Conservation (phyloP, 2,329 filamentous ascomycete species). For the Rhinocladiella similis region DNA sequence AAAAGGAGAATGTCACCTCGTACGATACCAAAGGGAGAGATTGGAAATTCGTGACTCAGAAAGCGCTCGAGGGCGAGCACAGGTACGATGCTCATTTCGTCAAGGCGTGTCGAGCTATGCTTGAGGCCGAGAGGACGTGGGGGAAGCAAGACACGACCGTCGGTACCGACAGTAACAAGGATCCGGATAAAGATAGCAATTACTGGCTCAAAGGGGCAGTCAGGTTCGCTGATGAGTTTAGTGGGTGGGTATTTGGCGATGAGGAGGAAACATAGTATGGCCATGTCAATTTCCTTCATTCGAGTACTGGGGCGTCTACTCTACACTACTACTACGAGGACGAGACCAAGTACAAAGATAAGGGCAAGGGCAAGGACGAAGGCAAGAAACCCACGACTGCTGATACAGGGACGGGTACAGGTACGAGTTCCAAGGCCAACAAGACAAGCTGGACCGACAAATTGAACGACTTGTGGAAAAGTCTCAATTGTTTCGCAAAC, state of each 20-base stretch:
- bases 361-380: too few species aligned
- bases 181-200: too few species aligned
- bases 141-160: slow-evolving; percentile 34
- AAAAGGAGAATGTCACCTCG: slow-evolving; percentile 54
- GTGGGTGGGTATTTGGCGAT: slow-evolving; percentile 21
- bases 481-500: background rate
- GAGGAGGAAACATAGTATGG: background rate
- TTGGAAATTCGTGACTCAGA: slow-evolving; percentile 75
- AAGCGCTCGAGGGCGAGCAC: slow-evolving; percentile 68
- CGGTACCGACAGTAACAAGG: too few species aligned
- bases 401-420: too few species aligned
- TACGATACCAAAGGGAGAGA: slow-evolving; percentile 63
- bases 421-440: too few species aligned
- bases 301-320: background rate
- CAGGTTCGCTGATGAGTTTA: slow-evolving; percentile 49
- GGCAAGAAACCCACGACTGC: too few species aligned
- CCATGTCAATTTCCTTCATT: background rate
- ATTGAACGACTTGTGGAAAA: background rate
- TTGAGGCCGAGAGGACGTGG: slow-evolving; percentile 56
- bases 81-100: slow-evolving; percentile 79
- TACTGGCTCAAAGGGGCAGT: slow-evolving; percentile 46
- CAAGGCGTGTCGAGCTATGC: slow-evolving; percentile 77
- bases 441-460: background rate
- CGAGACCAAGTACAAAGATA: background rate
- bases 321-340: background rate